phyloP scores from a whole-genome alignment of 148 eudicot genomes.

The Vaccinium macrocarpon region DNA sequence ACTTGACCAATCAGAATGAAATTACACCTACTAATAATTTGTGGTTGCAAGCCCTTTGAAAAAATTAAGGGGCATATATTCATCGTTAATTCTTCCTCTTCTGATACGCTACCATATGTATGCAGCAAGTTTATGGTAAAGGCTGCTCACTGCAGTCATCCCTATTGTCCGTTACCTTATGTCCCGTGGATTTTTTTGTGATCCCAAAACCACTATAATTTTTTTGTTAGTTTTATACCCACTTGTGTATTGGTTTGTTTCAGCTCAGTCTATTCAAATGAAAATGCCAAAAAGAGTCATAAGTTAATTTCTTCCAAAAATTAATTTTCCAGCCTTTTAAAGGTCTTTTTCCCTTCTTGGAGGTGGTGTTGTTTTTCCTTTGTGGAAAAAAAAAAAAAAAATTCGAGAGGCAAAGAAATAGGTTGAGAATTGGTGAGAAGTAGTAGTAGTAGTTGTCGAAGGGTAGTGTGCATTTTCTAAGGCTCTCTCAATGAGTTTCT shows the following conservation, averaged over 20 bases:
- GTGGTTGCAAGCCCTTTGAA: not conserved
- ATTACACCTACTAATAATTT: not conserved
- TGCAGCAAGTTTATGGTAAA: not conserved
- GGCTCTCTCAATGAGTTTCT: too few species aligned
- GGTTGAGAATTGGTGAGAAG: too few species aligned
- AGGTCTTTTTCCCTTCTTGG: not conserved
- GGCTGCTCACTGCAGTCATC: constrained; percentile 10
- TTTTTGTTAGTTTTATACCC: not conserved
- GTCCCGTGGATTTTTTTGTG: not conserved
- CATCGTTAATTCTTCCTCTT: not conserved
- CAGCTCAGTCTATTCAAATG: not conserved
- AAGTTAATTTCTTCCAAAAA: not conserved
- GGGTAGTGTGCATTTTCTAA: too few species aligned
- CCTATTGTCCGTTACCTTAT: not conserved
- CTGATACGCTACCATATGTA: not conserved
- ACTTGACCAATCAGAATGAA: too few species aligned
- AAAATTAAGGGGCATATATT: not conserved
- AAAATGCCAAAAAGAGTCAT: not conserved
- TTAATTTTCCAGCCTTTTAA: not conserved
- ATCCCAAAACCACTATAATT: not conserved
- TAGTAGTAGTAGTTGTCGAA: too few species aligned
- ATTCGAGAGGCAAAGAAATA: too few species aligned
- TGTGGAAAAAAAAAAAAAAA: too few species aligned
- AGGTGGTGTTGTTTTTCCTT: too few species aligned
- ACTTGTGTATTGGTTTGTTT: not conserved